Evolutionary conservation across 2,329 filamentous ascomycete species (phyloP).

Genomic region (Clonostachys chloroleuca): DNA sequence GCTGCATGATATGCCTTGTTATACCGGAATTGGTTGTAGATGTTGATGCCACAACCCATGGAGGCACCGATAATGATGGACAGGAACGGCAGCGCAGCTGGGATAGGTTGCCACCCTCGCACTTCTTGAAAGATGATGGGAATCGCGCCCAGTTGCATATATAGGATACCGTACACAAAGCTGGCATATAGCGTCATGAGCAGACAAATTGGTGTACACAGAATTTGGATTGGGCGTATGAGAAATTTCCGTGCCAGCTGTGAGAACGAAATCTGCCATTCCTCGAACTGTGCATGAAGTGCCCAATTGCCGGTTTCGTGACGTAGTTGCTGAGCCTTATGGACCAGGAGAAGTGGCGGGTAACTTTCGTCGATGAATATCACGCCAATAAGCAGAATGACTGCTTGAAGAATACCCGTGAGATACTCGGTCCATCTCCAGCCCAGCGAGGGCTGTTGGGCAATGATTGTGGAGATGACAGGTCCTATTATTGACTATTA

Average conservation of each 20-base stretch:
- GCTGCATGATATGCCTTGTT: constrained; percentile 50
- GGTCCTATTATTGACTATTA: constrained; percentile 23
- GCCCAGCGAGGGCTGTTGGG: constrained; percentile 31
- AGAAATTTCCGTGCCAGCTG: constrained; percentile 64
- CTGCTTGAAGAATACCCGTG: constrained; percentile 58
- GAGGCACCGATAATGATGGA: constrained; percentile 57
- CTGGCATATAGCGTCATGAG: constrained; percentile 65
- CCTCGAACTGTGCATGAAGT: constrained; percentile 61
- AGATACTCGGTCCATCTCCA: constrained; percentile 55
- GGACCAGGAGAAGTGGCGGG: constrained; percentile 54
- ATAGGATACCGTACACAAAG: constrained; percentile 64
- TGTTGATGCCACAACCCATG: constrained; percentile 53
- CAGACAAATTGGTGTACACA: constrained; percentile 68
- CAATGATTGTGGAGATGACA: constrained; percentile 39
- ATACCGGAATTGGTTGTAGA: constrained; percentile 61
- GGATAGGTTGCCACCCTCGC: constrained; percentile 55
- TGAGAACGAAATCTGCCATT: constrained; percentile 60
- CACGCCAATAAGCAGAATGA: constrained; percentile 47
- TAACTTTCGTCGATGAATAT: constrained; percentile 64
- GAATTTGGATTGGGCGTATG: constrained; percentile 60
- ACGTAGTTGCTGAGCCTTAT: constrained; percentile 56
- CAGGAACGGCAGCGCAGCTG: constrained; percentile 58
- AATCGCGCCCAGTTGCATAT: constrained; percentile 51
- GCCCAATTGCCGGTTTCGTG: constrained; percentile 65
- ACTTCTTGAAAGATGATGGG: constrained; percentile 57